Conservation (phyloP, 78 protist species). For the Anaeramoeba ignava region DNA sequence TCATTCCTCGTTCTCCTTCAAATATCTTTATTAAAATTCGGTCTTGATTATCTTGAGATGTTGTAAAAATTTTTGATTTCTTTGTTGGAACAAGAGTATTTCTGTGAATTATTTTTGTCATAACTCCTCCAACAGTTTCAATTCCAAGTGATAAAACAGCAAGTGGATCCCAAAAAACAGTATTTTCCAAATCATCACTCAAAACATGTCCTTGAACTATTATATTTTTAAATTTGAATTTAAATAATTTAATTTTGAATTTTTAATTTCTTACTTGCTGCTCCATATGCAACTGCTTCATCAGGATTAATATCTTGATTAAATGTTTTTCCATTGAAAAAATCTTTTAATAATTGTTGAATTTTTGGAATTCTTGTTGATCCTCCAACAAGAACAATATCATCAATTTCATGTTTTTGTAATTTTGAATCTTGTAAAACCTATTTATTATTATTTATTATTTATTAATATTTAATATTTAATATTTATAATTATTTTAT, state of each 20-base stretch:
- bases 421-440: too few relatives aligned
- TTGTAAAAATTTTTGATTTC: slow-evolving; percentile 12
- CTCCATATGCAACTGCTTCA: slow-evolving; percentile 2
- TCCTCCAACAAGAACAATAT: too few relatives aligned
- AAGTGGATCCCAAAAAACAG: slow-evolving; percentile 47
- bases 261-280: neutral
- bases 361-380: too few relatives aligned
- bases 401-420: too few relatives aligned
- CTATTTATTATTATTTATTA: too few relatives aligned
- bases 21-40: slow-evolving; percentile 85
- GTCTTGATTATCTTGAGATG: slow-evolving; percentile 13
- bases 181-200: too few relatives aligned
- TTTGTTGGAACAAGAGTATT: slow-evolving; percentile 88
- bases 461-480: too few relatives aligned
- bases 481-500: too few relatives aligned
- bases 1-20: slow-evolving; percentile 98
- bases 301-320: slow-evolving; percentile 1
- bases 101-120: slow-evolving; percentile 90
- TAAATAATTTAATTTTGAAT: neutral
- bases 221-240: slow-evolving; percentile 7
- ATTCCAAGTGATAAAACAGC: slow-evolving; percentile 96
- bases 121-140: slow-evolving; percentile 97
- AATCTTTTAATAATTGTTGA: too few relatives aligned
- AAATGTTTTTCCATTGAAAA: too few relatives aligned
- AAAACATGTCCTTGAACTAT: neutral